Conservation (phyloP, 768 basidiomycete genomes). For the Gloeophyllum trabeum region DNA sequence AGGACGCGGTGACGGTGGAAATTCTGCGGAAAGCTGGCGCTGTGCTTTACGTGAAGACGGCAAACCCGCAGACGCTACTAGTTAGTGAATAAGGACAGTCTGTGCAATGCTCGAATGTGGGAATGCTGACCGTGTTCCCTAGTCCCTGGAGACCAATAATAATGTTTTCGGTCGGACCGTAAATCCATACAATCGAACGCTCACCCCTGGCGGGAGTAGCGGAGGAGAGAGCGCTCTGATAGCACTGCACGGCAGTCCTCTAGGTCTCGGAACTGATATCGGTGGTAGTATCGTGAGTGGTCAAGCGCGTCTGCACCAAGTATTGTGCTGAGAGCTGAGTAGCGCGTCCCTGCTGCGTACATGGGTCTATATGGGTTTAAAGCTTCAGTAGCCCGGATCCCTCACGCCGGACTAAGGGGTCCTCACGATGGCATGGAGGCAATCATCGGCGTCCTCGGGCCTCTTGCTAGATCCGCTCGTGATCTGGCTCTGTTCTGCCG, state of each 20-base stretch:
- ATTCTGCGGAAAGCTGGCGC: constrained; percentile 35
- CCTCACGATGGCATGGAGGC: constrained; percentile 44
- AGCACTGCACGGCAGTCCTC: constrained; percentile 27
- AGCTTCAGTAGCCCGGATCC: constrained; percentile 36
- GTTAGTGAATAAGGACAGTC: constrained; percentile 18
- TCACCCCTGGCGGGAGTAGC: constrained; percentile 34
- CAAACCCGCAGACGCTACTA: constrained; percentile 35
- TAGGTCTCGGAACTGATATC: constrained; percentile 35
- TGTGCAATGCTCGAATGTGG: not conserved
- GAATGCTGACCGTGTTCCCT: constrained; percentile 7
- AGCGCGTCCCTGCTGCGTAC: constrained; percentile 28
- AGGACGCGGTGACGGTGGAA: constrained; percentile 30
- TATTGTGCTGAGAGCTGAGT: constrained; percentile 1
- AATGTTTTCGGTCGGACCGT: constrained; percentile 33
- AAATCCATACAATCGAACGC: constrained; percentile 32
- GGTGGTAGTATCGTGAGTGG: constrained; percentile 30
- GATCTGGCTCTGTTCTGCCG: constrained; percentile 37
- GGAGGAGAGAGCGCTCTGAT: constrained; percentile 37
- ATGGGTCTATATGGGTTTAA: constrained; percentile 32
- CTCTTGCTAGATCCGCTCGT: constrained; percentile 33
- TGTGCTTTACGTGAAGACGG: constrained; percentile 34
- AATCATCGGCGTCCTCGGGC: constrained; percentile 37
- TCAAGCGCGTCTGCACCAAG: constrained; percentile 1
- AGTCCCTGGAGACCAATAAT: constrained; percentile 44
- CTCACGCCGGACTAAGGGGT: constrained; percentile 36